phyloP scores from a whole-genome alignment of 2,329 filamentous ascomycete genomes.

The Ophiocordyceps unilateralis region DNA sequence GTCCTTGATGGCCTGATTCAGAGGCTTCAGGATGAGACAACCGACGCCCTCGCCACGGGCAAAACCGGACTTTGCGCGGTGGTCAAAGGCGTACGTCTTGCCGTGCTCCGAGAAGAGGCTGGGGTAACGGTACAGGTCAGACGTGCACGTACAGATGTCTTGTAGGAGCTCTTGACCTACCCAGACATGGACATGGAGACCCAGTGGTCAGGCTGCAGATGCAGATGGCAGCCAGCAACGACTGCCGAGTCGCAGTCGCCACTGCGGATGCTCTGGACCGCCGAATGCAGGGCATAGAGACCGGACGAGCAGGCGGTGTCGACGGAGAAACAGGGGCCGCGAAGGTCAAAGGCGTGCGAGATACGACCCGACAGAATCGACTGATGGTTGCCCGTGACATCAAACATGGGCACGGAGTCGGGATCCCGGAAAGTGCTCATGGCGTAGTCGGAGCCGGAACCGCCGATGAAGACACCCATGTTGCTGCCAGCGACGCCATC shows the following conservation, averaged over 20 bases:
- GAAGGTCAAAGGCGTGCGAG: constrained; percentile 37
- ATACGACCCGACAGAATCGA: constrained; percentile 36
- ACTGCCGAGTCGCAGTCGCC: constrained; percentile 29
- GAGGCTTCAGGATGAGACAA: constrained; percentile 36
- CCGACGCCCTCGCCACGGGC: constrained; percentile 42
- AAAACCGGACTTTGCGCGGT: constrained; percentile 27
- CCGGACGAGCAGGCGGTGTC: constrained; percentile 36
- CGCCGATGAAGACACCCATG: constrained; percentile 32
- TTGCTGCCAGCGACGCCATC: constrained; percentile 27
- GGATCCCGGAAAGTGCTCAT: constrained; percentile 24
- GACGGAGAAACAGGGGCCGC: constrained; percentile 32
- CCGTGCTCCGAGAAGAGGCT: constrained; percentile 29
- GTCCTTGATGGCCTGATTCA: constrained; percentile 35
- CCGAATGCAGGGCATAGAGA: constrained; percentile 30
- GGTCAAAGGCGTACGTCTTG: constrained; percentile 25
- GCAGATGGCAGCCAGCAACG: constrained; percentile 28
- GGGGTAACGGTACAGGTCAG: too few relatives aligned
- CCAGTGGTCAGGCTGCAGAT: constrained; percentile 24
- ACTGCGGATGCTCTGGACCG: constrained; percentile 28
- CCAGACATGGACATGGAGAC: constrained; percentile 14
- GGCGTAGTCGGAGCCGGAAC: constrained; percentile 29
- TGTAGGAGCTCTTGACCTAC: constrained; percentile 3
- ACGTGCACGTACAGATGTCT: neutral
- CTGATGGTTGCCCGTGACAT: constrained; percentile 30
- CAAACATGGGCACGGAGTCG: constrained; percentile 31